phyloP scores from a whole-genome alignment of 495 filamentous ascomycete genomes.

The Penicillium cataractarum region DNA sequence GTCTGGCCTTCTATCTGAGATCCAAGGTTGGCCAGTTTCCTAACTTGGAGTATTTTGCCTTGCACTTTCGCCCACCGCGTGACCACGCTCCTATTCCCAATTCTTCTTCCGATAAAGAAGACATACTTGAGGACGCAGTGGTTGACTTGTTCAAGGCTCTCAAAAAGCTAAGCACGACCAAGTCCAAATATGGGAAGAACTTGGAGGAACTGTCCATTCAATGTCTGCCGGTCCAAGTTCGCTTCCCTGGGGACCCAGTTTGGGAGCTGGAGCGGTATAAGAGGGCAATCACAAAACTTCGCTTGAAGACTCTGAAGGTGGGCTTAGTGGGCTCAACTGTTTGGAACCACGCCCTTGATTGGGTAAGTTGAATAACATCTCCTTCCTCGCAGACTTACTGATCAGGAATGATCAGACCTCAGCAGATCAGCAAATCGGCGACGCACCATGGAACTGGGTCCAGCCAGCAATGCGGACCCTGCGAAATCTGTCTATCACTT shows the following conservation, averaged over 20 bases:
- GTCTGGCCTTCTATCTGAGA: neutral
- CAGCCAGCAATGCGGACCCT: neutral
- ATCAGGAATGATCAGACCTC: neutral
- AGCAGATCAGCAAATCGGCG: neutral
- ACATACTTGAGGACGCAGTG: neutral
- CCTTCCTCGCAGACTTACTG: neutral
- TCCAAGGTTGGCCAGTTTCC: conserved; percentile 1
- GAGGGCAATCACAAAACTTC: neutral
- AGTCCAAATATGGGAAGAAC: neutral
- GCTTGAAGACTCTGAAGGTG: neutral
- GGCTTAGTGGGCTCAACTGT: neutral
- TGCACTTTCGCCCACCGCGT: neutral
- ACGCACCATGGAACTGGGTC: neutral
- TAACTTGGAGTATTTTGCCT: neutral
- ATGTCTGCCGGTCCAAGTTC: neutral
- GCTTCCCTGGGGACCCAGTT: neutral
- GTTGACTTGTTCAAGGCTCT: neutral
- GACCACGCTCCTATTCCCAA: neutral
- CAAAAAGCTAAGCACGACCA: neutral
- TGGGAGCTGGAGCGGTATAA: neutral
- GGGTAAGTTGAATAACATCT: neutral
- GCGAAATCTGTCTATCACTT: neutral
- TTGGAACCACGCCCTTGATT: neutral
- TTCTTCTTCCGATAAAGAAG: neutral
- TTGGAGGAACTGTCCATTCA: neutral